Base-by-base conservation (phyloP, 306 rosid genomes). In the Castanea crenata region DNA sequence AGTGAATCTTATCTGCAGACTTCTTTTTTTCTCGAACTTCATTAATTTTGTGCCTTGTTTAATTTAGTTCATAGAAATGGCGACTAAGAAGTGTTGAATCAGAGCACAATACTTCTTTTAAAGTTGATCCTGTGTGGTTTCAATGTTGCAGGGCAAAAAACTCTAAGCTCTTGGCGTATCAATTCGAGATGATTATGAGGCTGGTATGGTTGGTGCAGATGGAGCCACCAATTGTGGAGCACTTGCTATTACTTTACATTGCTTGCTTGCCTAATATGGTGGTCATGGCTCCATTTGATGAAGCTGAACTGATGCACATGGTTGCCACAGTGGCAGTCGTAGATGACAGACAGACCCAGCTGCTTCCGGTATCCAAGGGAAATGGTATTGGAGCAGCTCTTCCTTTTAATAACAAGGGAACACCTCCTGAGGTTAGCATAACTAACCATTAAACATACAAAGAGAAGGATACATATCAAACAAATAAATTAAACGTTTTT, bases 221-320 rank as follows among this genome's bases (percentile, higher is more conserved):
- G 98, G 98, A 73, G 97, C 98, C 51, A 94, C 98, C 12, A 94
- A 94, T 71, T 94, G 98, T 10, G 98, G 98, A 76, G 97, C 97
- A 71, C 92, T 92, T 85, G 98, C 92, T 70, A 86, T 92, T 64
- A 73, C 93, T 41, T 21, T 94, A 87, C 90, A 91, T 91, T 97
- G 97, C 97, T 76, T 92, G 97, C 83, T 86, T 94, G 86, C 97
- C 99, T 25, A 94, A 94, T 86, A 94, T 92, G 99, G 88, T 94
- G 82, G 97, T 92, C 67, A 94, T 94, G 99, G 99, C 99, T 75
- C 97, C 99, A 16, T 90, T 95, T 35, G 92, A 94, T 82, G 97
- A 94, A 83, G 93, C 95, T 69, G 99, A 94, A 76, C 88, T 94
- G 12, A 91, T 94, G 90, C 90, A 94, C 90, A 94, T 94, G 97